Conservation (phyloP, 768 basidiomycete species). For the Mycena pura region DNA sequence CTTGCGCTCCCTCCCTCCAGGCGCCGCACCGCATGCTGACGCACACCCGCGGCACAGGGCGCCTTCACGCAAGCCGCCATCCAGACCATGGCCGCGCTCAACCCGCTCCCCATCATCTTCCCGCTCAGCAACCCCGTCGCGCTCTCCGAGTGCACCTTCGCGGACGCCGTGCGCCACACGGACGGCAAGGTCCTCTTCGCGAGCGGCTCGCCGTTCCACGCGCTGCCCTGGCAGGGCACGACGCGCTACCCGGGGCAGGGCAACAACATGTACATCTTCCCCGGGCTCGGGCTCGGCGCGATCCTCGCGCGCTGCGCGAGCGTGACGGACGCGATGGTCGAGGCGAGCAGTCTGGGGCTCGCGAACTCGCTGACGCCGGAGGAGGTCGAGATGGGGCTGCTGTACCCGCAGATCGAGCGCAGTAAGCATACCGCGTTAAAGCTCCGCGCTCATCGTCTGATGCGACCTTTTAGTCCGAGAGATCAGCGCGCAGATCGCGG, state of each 20-base stretch:
- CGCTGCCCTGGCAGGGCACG: conserved; percentile 60
- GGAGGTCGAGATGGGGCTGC: conserved; percentile 67
- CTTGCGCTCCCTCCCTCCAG: neutral
- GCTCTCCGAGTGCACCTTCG: conserved; percentile 83
- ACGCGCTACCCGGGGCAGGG: conserved; percentile 84
- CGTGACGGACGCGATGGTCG: conserved; percentile 89
- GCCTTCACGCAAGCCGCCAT: conserved; percentile 80
- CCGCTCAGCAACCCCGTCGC: conserved; percentile 89
- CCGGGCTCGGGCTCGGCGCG: conserved; percentile 79
- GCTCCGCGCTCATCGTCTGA: neutral
- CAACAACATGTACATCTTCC: conserved; percentile 81
- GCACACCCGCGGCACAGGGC: conserved; percentile 44
- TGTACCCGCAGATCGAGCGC: conserved; percentile 86
- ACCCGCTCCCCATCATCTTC: conserved; percentile 88
- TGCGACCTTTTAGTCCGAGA: conserved; percentile 62
- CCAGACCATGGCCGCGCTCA: conserved; percentile 77
- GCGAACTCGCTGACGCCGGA: conserved; percentile 74
- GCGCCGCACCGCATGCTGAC: conserved; percentile 1
- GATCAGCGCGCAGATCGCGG: conserved; percentile 79
- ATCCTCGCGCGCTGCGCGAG: conserved; percentile 71
- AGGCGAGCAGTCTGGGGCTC: conserved; percentile 83
- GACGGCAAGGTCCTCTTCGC: conserved; percentile 84
- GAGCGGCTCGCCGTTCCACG: conserved; percentile 85
- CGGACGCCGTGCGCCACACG: conserved; percentile 75
- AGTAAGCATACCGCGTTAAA: conserved; percentile 42